Evolutionary conservation across 163 green algal genomes (phyloP), one percentile per base, ranked within the genome.

Genomic region (Chloromonas sp.): DNA sequence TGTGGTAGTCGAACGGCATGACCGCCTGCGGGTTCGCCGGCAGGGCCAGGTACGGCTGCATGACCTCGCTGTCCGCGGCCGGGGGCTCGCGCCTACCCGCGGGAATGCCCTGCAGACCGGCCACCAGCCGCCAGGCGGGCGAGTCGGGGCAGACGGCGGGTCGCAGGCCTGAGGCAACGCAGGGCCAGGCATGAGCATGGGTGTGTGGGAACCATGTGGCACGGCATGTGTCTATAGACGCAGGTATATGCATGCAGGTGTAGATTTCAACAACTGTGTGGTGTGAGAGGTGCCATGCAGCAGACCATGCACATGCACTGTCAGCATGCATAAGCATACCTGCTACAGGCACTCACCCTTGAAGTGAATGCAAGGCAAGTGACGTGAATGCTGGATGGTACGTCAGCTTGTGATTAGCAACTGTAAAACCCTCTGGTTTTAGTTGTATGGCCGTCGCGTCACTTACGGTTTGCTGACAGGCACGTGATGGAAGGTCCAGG

Each of bases 1-100:
- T 15, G 77, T 81, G 77, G 77, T 81, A 81, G 77, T 81, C 77
- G 14, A 60, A n/a, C n/a, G 77, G 77, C 77, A 81, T 57, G 2
- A 60, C 14, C 3, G 77, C 77, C n/a, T 57, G 14, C 2, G 77
- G n/a, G 77, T 81, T 57, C 13, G 77, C 14, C 2, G 77, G 77
- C 77, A 81, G 77, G 2, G 60, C 36, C 14, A 81, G 77, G 36
- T 61, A 81, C n/a, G 77, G 77, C 77, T 57, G 77, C 77, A 81
- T 2, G 36, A 60, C 77, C n/a, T 60, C n/a, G 36, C 13, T 3
- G n/a, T 81, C 2, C 13, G 77, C n/a, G 1, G 15, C 77, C 2
- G 77, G 66, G 5, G 66, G 77, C 14, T 61, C 36, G 1, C 77
- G 14, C 36, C 3, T 3, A 60, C 13, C 3, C n/a, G 57, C 3